Percentiles rank a stretch among this genome's conserved stretches.
phyloP scores from a whole-genome alignment of 352 stramenopile species.

The Lagenidium giganteum region DNA sequence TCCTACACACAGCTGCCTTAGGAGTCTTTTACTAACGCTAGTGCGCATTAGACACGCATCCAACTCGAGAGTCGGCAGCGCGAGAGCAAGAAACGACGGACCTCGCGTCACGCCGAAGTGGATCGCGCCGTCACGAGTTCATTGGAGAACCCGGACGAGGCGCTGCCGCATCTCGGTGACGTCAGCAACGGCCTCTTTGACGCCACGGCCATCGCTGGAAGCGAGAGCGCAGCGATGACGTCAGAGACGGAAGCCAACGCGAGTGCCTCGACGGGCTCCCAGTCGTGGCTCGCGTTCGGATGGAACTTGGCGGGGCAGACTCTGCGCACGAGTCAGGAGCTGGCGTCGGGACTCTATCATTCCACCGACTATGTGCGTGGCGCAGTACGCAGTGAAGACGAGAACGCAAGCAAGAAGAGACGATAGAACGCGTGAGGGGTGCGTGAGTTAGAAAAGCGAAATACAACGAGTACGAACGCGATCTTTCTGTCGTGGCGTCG shows the following conservation, averaged over 20 bases:
- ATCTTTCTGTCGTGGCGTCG: too few species aligned
- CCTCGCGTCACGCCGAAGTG: constrained; percentile 28
- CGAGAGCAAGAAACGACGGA: constrained; percentile 22
- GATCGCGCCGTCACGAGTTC: constrained; percentile 31
- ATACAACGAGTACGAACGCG: too few species aligned
- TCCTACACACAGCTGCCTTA: too few species aligned
- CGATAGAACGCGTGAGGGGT: too few species aligned
- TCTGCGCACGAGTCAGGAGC: constrained; percentile 28
- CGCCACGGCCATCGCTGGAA: not conserved
- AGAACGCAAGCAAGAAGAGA: too few species aligned
- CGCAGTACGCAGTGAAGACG: constrained; percentile 16
- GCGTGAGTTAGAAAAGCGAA: too few species aligned
- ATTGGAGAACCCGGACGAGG: constrained; percentile 8
- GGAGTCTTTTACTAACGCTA: too few species aligned
- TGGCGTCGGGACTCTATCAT: constrained; percentile 33
- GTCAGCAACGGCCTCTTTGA: constrained; percentile 4
- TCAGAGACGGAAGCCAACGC: too few species aligned
- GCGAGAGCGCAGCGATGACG: too few species aligned
- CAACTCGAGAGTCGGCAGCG: constrained; percentile 35
- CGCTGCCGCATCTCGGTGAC: constrained; percentile 25
- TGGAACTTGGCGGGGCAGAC: constrained; percentile 33
- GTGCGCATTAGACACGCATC: constrained; percentile 26
- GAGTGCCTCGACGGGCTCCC: too few species aligned
- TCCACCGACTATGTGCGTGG: constrained; percentile 25
- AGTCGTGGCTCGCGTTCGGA: constrained; percentile 24